phyloP scores from a whole-genome alignment of 2,329 filamentous ascomycete genomes.

The Xylariales sp. region DNA sequence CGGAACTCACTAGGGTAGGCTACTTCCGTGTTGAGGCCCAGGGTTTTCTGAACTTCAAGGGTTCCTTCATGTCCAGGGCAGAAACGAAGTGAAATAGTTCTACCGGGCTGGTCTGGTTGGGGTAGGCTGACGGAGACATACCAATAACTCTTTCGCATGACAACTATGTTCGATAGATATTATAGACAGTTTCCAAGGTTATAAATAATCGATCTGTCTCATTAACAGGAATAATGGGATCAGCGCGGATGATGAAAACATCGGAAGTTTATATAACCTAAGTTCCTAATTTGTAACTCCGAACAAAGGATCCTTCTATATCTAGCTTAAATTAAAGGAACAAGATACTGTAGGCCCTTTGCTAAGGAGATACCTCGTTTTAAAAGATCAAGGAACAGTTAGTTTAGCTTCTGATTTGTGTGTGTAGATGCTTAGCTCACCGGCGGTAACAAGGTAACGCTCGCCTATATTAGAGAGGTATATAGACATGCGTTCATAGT shows the following conservation, averaged over 20 bases:
- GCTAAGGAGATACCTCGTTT: conserved; percentile 1
- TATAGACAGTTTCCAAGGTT: neutral
- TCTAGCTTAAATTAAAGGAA: conserved; percentile 9
- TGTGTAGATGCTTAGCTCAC: conserved; percentile 1
- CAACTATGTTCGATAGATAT: neutral
- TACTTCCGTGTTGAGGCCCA: no score
- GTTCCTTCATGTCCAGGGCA: no score
- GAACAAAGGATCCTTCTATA: conserved; percentile 12
- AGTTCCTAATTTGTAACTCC: neutral
- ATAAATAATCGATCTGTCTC: neutral
- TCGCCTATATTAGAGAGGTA: conserved; percentile 6
- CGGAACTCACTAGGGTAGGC: no score
- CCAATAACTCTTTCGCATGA: neutral
- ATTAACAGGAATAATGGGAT: neutral
- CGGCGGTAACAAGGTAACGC: conserved; percentile 8
- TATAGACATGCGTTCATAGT: conserved; percentile 10
- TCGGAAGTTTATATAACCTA: neutral
- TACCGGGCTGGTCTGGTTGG: no score
- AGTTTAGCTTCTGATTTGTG: neutral
- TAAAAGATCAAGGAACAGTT: conserved; percentile 11
- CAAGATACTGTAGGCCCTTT: conserved; percentile 17
- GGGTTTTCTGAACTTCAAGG: no score
- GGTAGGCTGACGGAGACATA: no score
- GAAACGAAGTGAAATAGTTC: no score
- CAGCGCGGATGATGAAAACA: neutral